Conservation (phyloP, 805 yeast genomes). For the Yarrowia sp. region DNA sequence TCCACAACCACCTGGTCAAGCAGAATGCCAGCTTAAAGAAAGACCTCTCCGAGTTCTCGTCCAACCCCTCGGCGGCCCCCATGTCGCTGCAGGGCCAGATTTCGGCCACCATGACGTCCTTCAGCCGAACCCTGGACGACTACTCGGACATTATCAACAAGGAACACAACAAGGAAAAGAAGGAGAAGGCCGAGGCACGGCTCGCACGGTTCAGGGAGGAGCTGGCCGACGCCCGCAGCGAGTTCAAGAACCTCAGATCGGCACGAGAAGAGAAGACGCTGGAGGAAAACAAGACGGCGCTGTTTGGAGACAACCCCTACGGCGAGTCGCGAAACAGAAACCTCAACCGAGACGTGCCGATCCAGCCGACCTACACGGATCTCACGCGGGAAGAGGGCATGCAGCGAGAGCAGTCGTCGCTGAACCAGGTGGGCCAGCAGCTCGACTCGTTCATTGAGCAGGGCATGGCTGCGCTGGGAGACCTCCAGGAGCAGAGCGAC, state of each 20-base stretch:
- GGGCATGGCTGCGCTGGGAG: slow-evolving; percentile 83
- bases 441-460: slow-evolving; percentile 86
- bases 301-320: slow-evolving; percentile 44
- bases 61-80: slow-evolving; percentile 65
- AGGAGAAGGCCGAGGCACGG: slow-evolving; percentile 58
- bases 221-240: slow-evolving; percentile 45
- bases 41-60: slow-evolving; percentile 60
- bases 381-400: slow-evolving; percentile 57
- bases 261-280: slow-evolving; percentile 55
- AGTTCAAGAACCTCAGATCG: slow-evolving; percentile 53
- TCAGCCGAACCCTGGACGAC: slow-evolving; percentile 73
- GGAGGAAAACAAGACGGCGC: slow-evolving; percentile 49
- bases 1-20: slow-evolving; percentile 85
- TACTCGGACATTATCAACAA: slow-evolving; percentile 58
- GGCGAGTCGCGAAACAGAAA: slow-evolving; percentile 21
- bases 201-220: slow-evolving; percentile 53
- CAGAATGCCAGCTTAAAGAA: slow-evolving; percentile 71
- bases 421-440: slow-evolving; percentile 69
- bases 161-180: slow-evolving; percentile 54
- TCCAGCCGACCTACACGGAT: slow-evolving; percentile 28
- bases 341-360: slow-evolving; percentile 21
- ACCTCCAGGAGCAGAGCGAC: slow-evolving; percentile 80
- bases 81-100: slow-evolving; percentile 72
- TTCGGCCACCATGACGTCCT: slow-evolving; percentile 74
- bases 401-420: slow-evolving; percentile 59